Conservation (phyloP, 768 basidiomycete species). For the Russula sp. region DNA sequence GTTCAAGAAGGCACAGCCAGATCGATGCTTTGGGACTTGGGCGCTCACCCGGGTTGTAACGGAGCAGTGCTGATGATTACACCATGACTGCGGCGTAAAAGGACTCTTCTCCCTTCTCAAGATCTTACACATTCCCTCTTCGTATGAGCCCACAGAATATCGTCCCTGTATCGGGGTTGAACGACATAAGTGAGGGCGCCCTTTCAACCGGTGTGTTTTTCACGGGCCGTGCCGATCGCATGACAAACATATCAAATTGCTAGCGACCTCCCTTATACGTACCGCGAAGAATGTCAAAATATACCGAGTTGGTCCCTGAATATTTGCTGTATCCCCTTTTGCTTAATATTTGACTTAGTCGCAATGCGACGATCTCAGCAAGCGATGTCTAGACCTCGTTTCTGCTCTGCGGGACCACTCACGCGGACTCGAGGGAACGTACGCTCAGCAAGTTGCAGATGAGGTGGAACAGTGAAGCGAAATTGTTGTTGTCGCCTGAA, state of each 20-base stretch:
- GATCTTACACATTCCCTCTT: neutral
- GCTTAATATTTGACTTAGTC: conserved; percentile 5
- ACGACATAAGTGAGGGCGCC: neutral
- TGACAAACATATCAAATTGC: neutral
- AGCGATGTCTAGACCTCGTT: conserved; percentile 13
- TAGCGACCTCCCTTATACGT: conserved; percentile 4
- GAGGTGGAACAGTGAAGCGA: conserved; percentile 20
- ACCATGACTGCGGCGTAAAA: neutral
- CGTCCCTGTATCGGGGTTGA: neutral
- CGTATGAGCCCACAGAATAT: conserved; percentile 13
- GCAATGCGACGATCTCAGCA: conserved; percentile 18
- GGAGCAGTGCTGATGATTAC: neutral
- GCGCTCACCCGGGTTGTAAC: neutral
- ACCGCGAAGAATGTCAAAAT: conserved; percentile 19
- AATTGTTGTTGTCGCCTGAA: neutral
- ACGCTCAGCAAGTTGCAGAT: conserved; percentile 19
- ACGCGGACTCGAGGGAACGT: conserved; percentile 16
- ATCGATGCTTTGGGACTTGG: neutral
- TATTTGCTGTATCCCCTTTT: neutral
- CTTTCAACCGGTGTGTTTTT: conserved; percentile 12
- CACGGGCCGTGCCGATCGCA: neutral
- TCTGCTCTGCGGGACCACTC: conserved; percentile 15
- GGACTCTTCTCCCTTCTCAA: neutral
- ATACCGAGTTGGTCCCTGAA: conserved; percentile 5
- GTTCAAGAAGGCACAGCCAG: neutral